Percentiles rank a stretch among this genome's conserved stretches.
phyloP scores from a whole-genome alignment of 139 green algal genomes.

The Spirogloea muscicola region DNA sequence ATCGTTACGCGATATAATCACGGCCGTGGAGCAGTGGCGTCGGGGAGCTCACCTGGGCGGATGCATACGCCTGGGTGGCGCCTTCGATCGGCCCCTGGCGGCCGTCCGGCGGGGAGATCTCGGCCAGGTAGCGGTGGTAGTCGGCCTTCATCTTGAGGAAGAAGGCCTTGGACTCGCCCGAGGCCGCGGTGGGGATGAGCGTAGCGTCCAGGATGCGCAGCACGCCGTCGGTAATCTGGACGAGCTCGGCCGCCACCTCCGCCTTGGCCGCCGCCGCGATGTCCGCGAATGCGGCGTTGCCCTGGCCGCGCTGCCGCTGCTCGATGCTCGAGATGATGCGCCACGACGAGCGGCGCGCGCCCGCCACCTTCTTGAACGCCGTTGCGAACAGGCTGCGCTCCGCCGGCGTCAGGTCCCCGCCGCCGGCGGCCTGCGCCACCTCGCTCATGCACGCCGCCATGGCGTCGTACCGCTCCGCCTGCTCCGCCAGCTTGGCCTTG shows the following conservation, averaged over 20 bases:
- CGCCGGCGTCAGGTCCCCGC: constrained; percentile 46
- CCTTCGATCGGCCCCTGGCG: constrained; percentile 43
- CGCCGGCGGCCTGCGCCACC: constrained; percentile 38
- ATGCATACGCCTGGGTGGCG: constrained; percentile 50
- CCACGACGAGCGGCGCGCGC: constrained; percentile 55
- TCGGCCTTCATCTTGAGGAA: constrained; percentile 81
- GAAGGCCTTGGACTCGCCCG: constrained; percentile 70
- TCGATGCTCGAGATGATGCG: constrained; percentile 57
- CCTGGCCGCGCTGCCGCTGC: constrained; percentile 51
- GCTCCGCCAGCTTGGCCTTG: constrained; percentile 94
- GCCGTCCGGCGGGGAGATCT: constrained; percentile 47
- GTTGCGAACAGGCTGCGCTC: constrained; percentile 58
- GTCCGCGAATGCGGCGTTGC: constrained; percentile 37
- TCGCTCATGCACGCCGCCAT: constrained; percentile 53
- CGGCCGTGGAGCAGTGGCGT: too few species aligned
- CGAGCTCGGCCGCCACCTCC: constrained; percentile 52
- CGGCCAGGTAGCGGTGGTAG: constrained; percentile 57
- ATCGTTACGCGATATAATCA: too few species aligned
- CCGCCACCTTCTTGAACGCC: constrained; percentile 60
- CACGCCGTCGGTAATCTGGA: constrained; percentile 49
- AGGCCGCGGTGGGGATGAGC: constrained; percentile 43
- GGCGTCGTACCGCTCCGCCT: constrained; percentile 92
- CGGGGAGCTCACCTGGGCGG: constrained; percentile 40
- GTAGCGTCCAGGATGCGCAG: constrained; percentile 48
- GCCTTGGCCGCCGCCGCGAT: constrained; percentile 49